These are phyloP conservation scores for Cryptosporidium ryanae DNA, from an alignment of 169 alveolate genomes.

Conservation along the genomic window DNA sequence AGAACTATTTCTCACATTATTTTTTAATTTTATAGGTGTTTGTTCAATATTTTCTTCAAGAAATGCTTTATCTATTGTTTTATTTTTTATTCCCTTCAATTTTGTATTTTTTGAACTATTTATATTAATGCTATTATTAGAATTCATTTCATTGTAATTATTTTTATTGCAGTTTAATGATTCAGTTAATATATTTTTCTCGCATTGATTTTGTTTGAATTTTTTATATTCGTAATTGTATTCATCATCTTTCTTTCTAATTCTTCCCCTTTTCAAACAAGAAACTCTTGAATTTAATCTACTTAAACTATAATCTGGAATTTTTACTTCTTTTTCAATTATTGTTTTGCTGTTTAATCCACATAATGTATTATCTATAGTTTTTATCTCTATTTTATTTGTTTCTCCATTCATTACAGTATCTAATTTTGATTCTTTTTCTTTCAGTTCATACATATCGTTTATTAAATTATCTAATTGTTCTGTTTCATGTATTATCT, in stretches of 20 bases:
- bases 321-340: too few species aligned
- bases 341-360: too few species aligned
- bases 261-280: conserved; percentile 48
- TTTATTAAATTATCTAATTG: neutral
- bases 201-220: neutral
- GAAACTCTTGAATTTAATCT: conserved; percentile 29
- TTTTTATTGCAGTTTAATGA: neutral
- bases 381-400: neutral
- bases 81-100: neutral
- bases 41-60: neutral
- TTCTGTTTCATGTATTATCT: neutral
- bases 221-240: neutral
- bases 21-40: neutral
- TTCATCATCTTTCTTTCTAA: neutral
- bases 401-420: neutral
- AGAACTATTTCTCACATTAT: too few species aligned
- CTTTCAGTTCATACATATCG: neutral
- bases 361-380: too few species aligned
- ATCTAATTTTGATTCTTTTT: neutral
- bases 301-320: neutral
- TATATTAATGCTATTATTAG: too few species aligned
- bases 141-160: neutral
- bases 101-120: neutral
- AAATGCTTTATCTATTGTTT: neutral
- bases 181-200: neutral